Evolutionary conservation across 2,329 filamentous ascomycete species (phyloP), one percentile per base, ranked within the genome.

Genomic region (Scedosporium boydii): DNA sequence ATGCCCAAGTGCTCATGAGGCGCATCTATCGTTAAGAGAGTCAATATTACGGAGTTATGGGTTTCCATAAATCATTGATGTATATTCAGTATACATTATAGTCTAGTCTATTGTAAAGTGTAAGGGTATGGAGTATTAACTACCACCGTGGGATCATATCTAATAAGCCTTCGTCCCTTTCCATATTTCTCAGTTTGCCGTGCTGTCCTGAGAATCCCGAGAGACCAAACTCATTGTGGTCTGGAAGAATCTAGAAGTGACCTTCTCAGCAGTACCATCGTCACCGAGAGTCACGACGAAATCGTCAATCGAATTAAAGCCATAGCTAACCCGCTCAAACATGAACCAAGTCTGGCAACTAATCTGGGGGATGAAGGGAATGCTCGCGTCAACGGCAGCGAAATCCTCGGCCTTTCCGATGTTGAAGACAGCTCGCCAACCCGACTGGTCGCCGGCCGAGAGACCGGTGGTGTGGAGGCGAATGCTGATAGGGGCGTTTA

Each of bases 381-480:
- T 34, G 14, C 3, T 12, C 6, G 55, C 27, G 3, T 61, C 59
- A 6, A 56, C 46, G n/a, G 44, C 46, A 5, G 10, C 18, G 3
- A 38, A 6, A 7, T 26, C 48, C 48, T 44, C 59, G 18, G 29
- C 18, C 10, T n/a, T 4, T 6, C 48, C 29, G 4, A 18, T 10
- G 59, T 74, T 68, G 29, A 74, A 69, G 0, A 74, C 66, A 0
- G 71, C 72, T 16, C 74, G 66, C 74, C 75, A 76, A 1, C 72
- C 69, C 4, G 64, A 65, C 51, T 68, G 58, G 12, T 63, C 63
- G n/a, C 66, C 64, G 10, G 65, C 63, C 16, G 57, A 42, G 1
- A 69, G 65, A 41, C 70, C 69, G 4, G 71, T 68, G 4, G 73
- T 70, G 65, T 73, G 73, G 1, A 74, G 56, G 12, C 72, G 67